Percentiles rank a stretch among this genome's conserved stretches.
Evolutionary conservation across 768 basidiomycete species (phyloP).

Genomic region (Pulveroboletus frians): DNA sequence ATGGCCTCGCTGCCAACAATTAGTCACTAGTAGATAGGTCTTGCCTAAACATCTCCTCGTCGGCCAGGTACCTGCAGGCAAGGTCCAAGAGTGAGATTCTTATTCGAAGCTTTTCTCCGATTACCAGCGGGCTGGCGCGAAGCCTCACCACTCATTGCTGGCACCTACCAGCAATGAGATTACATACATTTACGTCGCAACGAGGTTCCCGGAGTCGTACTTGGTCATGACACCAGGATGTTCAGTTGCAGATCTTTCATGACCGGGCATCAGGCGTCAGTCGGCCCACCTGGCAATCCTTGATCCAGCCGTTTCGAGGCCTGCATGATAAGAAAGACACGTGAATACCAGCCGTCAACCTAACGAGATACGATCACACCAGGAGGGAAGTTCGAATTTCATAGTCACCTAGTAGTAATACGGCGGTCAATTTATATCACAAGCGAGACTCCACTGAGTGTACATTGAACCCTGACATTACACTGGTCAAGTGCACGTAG

Average conservation of each 20-base stretch:
- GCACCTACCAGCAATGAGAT: slow-evolving; percentile 18
- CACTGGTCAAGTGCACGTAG: slow-evolving; percentile 1
- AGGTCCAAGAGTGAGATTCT: slow-evolving; percentile 6
- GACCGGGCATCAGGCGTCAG: slow-evolving; percentile 33
- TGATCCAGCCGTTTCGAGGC: slow-evolving; percentile 35
- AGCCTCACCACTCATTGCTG: slow-evolving; percentile 23
- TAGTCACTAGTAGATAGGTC: slow-evolving; percentile 10
- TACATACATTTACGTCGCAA: slow-evolving; percentile 24
- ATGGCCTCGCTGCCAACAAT: slow-evolving; percentile 12
- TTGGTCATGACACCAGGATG: slow-evolving; percentile 22
- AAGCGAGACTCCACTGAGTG: slow-evolving; percentile 8
- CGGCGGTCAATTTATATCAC: slow-evolving; percentile 9
- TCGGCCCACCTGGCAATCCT: slow-evolving; percentile 24
- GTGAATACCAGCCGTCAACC: slow-evolving; percentile 21
- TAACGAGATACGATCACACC: slow-evolving; percentile 23
- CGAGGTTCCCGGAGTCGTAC: slow-evolving; percentile 13
- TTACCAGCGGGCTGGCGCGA: slow-evolving; percentile 6
- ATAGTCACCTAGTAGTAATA: slow-evolving; percentile 30
- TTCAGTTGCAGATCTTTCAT: slow-evolving; percentile 32
- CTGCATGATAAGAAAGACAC: slow-evolving; percentile 18
- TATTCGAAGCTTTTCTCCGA: slow-evolving; percentile 13
- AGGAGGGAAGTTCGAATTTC: slow-evolving; percentile 34
- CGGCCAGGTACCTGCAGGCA: slow-evolving; percentile 13
- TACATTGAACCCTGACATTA: slow-evolving; percentile 26
- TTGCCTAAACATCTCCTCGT: slow-evolving; percentile 10